Conservation (phyloP, 2,329 filamentous ascomycete genomes). For the Nothophaeocryptopus gaeumannii region DNA sequence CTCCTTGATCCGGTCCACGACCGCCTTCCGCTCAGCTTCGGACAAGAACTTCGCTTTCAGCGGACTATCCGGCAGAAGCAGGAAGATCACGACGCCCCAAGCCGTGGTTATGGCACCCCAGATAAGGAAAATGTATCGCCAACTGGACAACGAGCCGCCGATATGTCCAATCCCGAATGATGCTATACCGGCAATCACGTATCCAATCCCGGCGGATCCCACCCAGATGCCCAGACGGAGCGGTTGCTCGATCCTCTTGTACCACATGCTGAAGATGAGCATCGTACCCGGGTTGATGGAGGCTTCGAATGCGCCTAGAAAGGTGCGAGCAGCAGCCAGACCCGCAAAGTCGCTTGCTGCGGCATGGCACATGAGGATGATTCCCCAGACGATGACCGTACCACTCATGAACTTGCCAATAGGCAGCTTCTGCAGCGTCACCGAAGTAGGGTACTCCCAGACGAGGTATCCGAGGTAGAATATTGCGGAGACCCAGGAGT, state of each 20-base stretch:
- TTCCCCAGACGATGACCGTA: slow-evolving; percentile 9
- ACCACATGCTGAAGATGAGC: slow-evolving; percentile 39
- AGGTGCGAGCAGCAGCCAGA: slow-evolving; percentile 35
- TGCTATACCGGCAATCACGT: slow-evolving; percentile 5
- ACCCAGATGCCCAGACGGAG: slow-evolving; percentile 35
- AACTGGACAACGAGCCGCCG: neutral
- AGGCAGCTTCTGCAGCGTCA: slow-evolving; percentile 51
- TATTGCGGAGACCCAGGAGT: slow-evolving; percentile 51
- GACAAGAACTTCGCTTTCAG: slow-evolving; percentile 7
- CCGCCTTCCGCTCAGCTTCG: slow-evolving; percentile 11
- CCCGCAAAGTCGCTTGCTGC: slow-evolving; percentile 19
- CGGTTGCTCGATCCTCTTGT: slow-evolving; percentile 15
- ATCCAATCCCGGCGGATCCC: slow-evolving; percentile 40
- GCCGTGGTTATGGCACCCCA: slow-evolving; percentile 39
- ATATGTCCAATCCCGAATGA: slow-evolving; percentile 1
- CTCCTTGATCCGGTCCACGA: slow-evolving; percentile 6
- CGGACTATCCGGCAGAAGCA: slow-evolving; percentile 15
- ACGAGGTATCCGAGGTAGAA: slow-evolving; percentile 57
- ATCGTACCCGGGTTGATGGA: slow-evolving; percentile 45
- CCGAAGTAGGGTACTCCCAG: slow-evolving; percentile 56
- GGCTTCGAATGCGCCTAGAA: slow-evolving; percentile 7
- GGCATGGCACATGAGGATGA: slow-evolving; percentile 5
- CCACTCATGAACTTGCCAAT: slow-evolving; percentile 42
- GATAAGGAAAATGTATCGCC: slow-evolving; percentile 44
- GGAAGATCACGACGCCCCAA: slow-evolving; percentile 4